A percentile compares a stretch with the other conserved stretches of the same genome.
phyloP scores from a whole-genome alignment of 345 rosid species.

The Raphanus sativus region DNA sequence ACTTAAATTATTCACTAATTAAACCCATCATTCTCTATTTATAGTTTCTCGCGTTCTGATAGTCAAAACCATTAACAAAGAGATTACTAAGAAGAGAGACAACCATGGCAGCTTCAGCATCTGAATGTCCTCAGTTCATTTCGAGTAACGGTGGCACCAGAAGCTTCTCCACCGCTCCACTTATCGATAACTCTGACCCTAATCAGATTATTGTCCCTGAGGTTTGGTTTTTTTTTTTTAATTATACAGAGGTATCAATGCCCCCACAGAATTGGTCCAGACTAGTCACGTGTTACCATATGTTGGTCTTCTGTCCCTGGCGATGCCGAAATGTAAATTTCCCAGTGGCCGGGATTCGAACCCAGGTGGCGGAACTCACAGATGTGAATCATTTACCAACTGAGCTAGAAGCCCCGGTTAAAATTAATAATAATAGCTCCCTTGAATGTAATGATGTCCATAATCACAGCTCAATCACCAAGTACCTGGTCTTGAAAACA shows the following conservation, averaged over 20 bases:
- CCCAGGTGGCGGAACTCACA: too few relatives aligned
- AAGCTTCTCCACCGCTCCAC: conserved; percentile 65
- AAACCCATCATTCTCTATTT: background rate
- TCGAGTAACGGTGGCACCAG: conserved; percentile 52
- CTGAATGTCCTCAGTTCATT: conserved; percentile 76
- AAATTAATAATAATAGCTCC: too few relatives aligned
- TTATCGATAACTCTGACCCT: conserved; percentile 52
- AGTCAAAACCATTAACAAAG: background rate
- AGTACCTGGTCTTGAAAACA: background rate
- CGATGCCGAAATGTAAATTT: too few relatives aligned
- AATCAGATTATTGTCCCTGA: conserved; percentile 79
- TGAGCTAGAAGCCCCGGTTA: too few relatives aligned
- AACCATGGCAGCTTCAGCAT: conserved; percentile 42
- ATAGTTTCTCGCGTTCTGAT: background rate
- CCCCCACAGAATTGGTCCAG: too few relatives aligned
- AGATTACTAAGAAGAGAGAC: conserved; percentile 7
- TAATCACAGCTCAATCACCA: background rate
- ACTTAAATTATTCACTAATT: background rate
- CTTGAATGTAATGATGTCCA: background rate
- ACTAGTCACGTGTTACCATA: too few relatives aligned
- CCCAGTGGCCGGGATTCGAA: too few relatives aligned
- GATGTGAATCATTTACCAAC: too few relatives aligned
- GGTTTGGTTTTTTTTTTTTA: too few relatives aligned
- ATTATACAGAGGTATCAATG: too few relatives aligned
- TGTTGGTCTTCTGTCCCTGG: too few relatives aligned